Percentiles rank a stretch among this genome's conserved stretches.
Conservation (phyloP, 1,284 basidiomycete genomes). For the Erythrobasidium hasegawianum region DNA sequence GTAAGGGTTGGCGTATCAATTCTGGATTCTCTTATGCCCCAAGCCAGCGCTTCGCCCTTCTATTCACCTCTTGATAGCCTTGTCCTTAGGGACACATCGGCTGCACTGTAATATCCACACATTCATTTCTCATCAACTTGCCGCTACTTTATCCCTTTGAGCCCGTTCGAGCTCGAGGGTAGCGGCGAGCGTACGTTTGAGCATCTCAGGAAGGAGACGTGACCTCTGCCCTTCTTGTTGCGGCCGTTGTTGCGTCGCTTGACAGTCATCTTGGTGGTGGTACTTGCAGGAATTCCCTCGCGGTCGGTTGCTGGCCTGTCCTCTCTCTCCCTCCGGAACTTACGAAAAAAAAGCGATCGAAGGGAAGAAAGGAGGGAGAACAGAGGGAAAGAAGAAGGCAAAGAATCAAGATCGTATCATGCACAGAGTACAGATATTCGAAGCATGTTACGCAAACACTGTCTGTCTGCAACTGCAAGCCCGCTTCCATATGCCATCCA, state of each 20-base stretch:
- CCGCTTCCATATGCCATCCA: too few species aligned
- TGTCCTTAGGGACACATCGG: constrained; percentile 73
- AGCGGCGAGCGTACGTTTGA: constrained; percentile 62
- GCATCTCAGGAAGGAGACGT: constrained; percentile 90
- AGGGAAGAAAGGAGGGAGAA: too few species aligned
- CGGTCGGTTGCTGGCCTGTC: background rate
- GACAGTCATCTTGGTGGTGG: constrained; percentile 64
- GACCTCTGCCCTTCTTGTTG: constrained; percentile 98
- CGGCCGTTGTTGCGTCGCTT: constrained; percentile 98
- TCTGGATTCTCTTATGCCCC: background rate
- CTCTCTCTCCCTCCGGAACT: background rate
- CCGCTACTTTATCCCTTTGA: background rate
- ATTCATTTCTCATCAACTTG: constrained; percentile 54
- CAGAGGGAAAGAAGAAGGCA: too few species aligned
- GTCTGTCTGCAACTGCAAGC: too few species aligned
- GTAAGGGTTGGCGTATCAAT: background rate
- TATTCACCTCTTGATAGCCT: constrained; percentile 81
- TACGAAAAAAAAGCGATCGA: too few species aligned
- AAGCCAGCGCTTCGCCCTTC: background rate
- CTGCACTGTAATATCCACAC: constrained; percentile 53
- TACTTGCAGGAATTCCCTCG: background rate
- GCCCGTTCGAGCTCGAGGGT: background rate
- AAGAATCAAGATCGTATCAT: too few species aligned
- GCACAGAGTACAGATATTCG: too few species aligned
- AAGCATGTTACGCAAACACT: too few species aligned